Base-by-base conservation (phyloP, 352 stramenopile genomes). In the Phytophthora chlamydospora region DNA sequence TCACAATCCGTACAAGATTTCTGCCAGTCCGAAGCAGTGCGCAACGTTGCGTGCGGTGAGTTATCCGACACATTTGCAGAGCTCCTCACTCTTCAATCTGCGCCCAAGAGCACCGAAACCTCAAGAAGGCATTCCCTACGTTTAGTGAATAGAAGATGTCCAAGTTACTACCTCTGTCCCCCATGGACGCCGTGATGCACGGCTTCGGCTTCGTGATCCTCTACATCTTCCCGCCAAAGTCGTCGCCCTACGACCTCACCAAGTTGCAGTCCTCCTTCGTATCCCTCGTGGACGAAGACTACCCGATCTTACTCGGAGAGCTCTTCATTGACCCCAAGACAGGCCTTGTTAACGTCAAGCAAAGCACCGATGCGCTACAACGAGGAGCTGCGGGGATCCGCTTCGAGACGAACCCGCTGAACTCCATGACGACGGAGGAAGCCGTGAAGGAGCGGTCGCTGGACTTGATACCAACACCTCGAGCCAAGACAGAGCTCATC, bases 111-210 rank as follows among this genome's bases (percentile, higher is more conserved):
- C 24, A 42, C n/a, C n/a, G 29, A 35, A 13, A 24, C 9, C 4
- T 10, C 44, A 24, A 12, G 10, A 69, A 65, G 54, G 2, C 21
- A 2, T 36, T 36, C 19, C 38, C 2, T 21, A 24, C 33, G 11
- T 24, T 24, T 3, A 24, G 21, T 24, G 21, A 6, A 6, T 3
- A 29, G 4, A 29, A 29, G 24, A 29, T 29, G 24, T 29, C 24
- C 24, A 29, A 29, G 24, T 19, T 71, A 45, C 29, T 67, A 8
- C 50, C 57, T 42, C 41, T 89, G 40, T 83, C 79, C 1, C 75
- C 75, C 16, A 57, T 87, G 47, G 79, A 89, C 45, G 63, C 74
- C 0, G 68, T 73, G 62, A 85, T 89, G 79, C 55, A 57, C 21
- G 50, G 49, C 7, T 70, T 85, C 17, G 55, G 60, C 21, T 51